A percentile compares a stretch with the other conserved stretches of the same genome.
Conservation (phyloP, 441 rosid species). For the Kokia cookei region DNA sequence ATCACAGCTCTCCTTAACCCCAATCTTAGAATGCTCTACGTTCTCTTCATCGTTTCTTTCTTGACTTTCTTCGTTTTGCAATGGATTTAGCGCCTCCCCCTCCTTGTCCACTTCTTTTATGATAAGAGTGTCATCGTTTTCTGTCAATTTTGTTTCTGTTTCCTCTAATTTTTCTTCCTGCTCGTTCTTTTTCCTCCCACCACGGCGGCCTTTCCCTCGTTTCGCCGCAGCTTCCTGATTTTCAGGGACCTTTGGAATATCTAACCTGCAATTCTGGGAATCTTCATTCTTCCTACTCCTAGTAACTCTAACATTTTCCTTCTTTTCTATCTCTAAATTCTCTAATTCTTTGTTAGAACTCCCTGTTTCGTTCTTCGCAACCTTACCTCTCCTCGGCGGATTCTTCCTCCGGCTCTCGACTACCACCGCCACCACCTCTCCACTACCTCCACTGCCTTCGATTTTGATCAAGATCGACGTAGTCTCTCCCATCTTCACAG, state of each 20-base stretch:
- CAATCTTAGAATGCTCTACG: background rate
- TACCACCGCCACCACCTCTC: slow-evolving; percentile 11
- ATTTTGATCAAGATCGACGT: slow-evolving; percentile 43
- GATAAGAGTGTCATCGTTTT: background rate
- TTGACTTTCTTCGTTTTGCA: background rate
- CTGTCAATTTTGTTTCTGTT: slow-evolving; percentile 1
- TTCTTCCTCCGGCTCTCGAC: slow-evolving; percentile 4
- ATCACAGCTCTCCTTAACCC: background rate
- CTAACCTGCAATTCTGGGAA: background rate
- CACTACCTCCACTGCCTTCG: background rate
- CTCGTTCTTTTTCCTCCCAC: slow-evolving; percentile 17
- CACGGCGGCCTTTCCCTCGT: slow-evolving; percentile 1
- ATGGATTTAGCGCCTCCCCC: background rate
- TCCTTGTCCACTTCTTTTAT: background rate
- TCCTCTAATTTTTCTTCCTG: slow-evolving; percentile 9
- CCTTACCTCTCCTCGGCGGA: slow-evolving; percentile 24
- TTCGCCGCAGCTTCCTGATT: slow-evolving; percentile 14
- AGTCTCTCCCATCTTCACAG: slow-evolving; percentile 49
- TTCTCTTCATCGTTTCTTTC: background rate
- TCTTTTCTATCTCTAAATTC: slow-evolving; percentile 17
- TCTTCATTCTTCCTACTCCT: slow-evolving; percentile 22
- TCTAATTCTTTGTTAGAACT: slow-evolving; percentile 9
- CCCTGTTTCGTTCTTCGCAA: slow-evolving; percentile 18
- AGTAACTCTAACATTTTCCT: slow-evolving; percentile 23
- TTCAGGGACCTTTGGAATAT: slow-evolving; percentile 8